Evolutionary conservation across 2,329 filamentous ascomycete genomes (phyloP).

Genomic region (Fusarium marasasianum): DNA sequence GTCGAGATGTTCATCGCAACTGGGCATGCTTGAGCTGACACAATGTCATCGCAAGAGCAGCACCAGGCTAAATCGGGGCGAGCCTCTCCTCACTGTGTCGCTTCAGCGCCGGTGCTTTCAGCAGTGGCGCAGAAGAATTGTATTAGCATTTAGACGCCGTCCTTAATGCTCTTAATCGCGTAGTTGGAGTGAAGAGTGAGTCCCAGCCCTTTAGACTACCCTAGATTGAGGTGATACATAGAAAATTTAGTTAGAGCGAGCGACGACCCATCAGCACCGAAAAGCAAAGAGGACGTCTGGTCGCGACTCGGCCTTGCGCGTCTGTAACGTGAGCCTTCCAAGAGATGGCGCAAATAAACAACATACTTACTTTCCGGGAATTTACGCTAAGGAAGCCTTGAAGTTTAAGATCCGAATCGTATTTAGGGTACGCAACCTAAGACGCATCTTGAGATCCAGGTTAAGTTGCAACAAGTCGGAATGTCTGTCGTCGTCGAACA

Average conservation of each 20-base stretch:
- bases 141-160: not conserved
- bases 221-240: not conserved
- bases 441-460: not conserved
- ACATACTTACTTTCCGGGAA: too few relatives aligned
- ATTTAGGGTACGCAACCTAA: too few relatives aligned
- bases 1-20: too few relatives aligned
- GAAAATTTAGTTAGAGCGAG: not conserved
- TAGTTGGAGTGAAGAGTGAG: not conserved
- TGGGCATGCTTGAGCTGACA: not conserved
- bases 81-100: not conserved
- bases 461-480: not conserved
- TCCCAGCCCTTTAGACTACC: not conserved
- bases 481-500: not conserved
- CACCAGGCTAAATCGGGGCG: not conserved
- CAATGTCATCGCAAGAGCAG: not conserved
- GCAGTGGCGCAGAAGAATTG: not conserved
- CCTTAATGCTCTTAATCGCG: not conserved
- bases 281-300: not conserved
- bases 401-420: too few relatives aligned
- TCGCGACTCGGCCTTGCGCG: not conserved
- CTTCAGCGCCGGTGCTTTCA: not conserved
- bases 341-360: not conserved
- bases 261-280: not conserved
- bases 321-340: not conserved
- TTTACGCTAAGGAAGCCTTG: too few relatives aligned